Evolutionary conservation across 495 filamentous ascomycete species (phyloP), one percentile per base, ranked within the genome.

Genomic region (Penicillium turbatum): DNA sequence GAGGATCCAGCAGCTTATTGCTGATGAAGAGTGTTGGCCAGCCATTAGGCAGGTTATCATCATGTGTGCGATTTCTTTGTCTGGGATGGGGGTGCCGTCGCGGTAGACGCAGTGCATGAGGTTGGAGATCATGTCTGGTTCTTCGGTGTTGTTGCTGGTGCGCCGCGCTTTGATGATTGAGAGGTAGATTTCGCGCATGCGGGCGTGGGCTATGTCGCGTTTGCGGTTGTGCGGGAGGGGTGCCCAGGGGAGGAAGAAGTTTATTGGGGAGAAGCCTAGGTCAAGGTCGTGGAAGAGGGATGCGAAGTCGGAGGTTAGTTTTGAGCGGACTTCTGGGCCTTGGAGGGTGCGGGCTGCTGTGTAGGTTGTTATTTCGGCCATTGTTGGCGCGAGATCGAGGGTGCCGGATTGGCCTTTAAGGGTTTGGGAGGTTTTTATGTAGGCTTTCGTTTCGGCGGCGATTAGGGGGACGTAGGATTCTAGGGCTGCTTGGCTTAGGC

Each of bases 41-140:
- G 87, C 89, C 89, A 95, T 92, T 8, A 95, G 35, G 76, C 21
- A 95, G 80, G 89, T 88, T 64, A 95, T 95, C 86, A 95, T 90
- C 82, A 95, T 91, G 65, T 92, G 89, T 6, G 89, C 89, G 34
- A 92, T 81, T 59, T 95, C 88, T 55, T 85, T 79, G 65, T 95
- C 89, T 10, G 89, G 85, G 6, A 92, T 75, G 6, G 71, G 68
- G 26, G 70, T 75, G 49, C 86, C 88, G 60, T 88, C 77, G 70
- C 90, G 90, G 79, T 95, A 95, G 2, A 70, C 74, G 52, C 85
- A 83, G 63, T 78, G 76, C 87, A 95, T 92, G 42, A 95, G 73
- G 62, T 92, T 89, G 75, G 79, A 85, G 71, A 93, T 88, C 74
- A 93, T 92, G 63, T 93, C 89, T 19, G 71, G 65, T 29, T 39